Evolutionary conservation across 2,329 filamentous ascomycete species (phyloP).

Genomic region (Fusarium cyanostomum): DNA sequence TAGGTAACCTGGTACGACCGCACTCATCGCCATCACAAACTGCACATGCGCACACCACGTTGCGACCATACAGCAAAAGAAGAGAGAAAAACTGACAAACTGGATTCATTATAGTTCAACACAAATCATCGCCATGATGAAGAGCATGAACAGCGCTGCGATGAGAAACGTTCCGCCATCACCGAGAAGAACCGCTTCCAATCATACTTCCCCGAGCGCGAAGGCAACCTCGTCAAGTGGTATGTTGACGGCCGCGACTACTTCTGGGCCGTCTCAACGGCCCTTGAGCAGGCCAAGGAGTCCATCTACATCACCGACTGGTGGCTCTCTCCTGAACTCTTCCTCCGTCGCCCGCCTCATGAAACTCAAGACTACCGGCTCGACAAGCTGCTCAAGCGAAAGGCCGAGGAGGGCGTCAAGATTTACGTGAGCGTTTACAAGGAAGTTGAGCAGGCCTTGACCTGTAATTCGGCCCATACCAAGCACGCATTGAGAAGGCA

Average conservation of each 20-base stretch:
- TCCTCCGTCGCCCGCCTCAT: constrained; percentile 84
- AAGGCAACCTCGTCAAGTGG: constrained; percentile 92
- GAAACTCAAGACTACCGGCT: constrained; percentile 86
- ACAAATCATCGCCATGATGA: constrained; percentile 92
- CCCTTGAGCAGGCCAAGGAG: constrained; percentile 89
- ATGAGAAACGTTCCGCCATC: constrained; percentile 79
- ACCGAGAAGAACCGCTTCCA: constrained; percentile 81
- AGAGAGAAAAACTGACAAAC: not conserved
- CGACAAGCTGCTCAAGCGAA: constrained; percentile 86
- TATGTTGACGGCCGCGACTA: constrained; percentile 97
- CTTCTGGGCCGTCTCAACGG: constrained; percentile 91
- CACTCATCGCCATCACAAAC: not conserved
- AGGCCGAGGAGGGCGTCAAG: constrained; percentile 91
- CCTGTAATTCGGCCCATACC: constrained; percentile 92
- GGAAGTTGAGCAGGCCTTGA: constrained; percentile 82
- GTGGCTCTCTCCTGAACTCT: constrained; percentile 94
- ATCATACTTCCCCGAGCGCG: constrained; percentile 89
- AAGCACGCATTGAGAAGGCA: constrained; percentile 65
- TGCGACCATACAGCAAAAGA: not conserved
- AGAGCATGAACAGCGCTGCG: constrained; percentile 84
- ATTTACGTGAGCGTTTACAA: constrained; percentile 95
- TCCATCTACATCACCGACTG: constrained; percentile 96
- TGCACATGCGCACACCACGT: not conserved
- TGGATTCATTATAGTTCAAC: constrained; percentile 68
- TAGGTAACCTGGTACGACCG: constrained; percentile 66